A percentile compares a stretch with the other conserved stretches of the same genome.
Evolutionary conservation across 371 early-diverging fungal species (phyloP).

Genomic region (Pancytospora epiphaga): DNA sequence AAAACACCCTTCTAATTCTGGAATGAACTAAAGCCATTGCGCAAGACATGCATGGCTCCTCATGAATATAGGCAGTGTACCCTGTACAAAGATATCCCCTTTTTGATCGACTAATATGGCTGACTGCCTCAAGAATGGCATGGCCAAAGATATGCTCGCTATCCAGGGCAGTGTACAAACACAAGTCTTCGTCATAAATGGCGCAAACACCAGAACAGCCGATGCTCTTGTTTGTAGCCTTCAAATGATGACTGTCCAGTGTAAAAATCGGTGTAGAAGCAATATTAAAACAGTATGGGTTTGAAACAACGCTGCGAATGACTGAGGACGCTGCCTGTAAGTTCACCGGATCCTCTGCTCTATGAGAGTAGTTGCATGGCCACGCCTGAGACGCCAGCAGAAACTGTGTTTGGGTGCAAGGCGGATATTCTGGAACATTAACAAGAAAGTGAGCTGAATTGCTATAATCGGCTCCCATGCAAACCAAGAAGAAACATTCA

Average conservation of each 20-base stretch:
- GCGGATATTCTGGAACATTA: slow-evolving; percentile 11
- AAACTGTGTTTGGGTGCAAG: background rate
- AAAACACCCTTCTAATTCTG: slow-evolving; percentile 34
- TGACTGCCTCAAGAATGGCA: slow-evolving; percentile 29
- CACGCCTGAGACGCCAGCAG: background rate
- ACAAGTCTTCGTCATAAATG: slow-evolving; percentile 9
- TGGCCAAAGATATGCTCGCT: slow-evolving; percentile 34
- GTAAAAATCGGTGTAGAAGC: too few species aligned
- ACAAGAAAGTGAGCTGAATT: background rate
- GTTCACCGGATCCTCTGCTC: background rate
- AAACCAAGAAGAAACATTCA: background rate
- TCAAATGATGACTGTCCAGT: too few species aligned
- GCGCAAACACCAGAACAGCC: slow-evolving; percentile 16
- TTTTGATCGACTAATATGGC: slow-evolving; percentile 14
- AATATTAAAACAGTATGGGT: too few species aligned
- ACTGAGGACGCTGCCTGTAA: background rate
- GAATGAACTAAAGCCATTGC: slow-evolving; percentile 54
- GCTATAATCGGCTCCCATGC: background rate
- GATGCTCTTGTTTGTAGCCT: background rate
- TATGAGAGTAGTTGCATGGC: slow-evolving; percentile 5
- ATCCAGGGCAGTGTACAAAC: slow-evolving; percentile 4
- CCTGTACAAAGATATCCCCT: slow-evolving; percentile 50
- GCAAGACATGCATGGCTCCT: slow-evolving; percentile 53
- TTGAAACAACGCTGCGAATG: background rate
- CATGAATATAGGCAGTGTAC: slow-evolving; percentile 30